These are phyloP conservation scores for Geotrichum candidum DNA, from an alignment of 1,139 yeast species.

Conservation along the genomic window DNA sequence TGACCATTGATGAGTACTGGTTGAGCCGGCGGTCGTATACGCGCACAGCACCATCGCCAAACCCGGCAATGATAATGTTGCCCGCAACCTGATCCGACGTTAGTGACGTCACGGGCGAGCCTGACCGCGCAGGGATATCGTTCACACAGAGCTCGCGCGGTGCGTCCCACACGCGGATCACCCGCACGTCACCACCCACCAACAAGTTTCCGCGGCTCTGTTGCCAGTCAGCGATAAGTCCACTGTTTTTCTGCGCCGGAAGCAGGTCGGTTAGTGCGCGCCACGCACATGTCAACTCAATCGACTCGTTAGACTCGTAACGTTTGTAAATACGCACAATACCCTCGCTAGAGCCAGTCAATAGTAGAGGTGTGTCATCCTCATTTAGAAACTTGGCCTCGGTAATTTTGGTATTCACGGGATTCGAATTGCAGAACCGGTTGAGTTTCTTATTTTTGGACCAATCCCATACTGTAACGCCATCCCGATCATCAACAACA, in stretches of 20 bases:
- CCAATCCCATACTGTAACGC: slow-evolving; percentile 89
- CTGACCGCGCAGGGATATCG: slow-evolving; percentile 87
- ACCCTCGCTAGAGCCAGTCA: slow-evolving; percentile 93
- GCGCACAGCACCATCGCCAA: slow-evolving; percentile 85
- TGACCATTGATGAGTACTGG: slow-evolving; percentile 79
- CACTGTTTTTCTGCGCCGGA: slow-evolving; percentile 63
- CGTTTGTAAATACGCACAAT: slow-evolving; percentile 78
- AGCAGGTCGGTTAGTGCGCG: slow-evolving; percentile 83
- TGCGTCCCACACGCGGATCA: slow-evolving; percentile 93
- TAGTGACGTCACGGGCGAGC: slow-evolving; percentile 80
- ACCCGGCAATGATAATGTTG: slow-evolving; percentile 85
- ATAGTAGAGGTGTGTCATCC: slow-evolving; percentile 77
- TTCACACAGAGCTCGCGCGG: slow-evolving; percentile 81
- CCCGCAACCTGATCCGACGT: slow-evolving; percentile 97
- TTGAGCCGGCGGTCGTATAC: slow-evolving; percentile 88
- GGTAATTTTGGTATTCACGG: slow-evolving; percentile 81
- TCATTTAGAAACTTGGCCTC: slow-evolving; percentile 84
- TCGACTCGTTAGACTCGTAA: slow-evolving; percentile 51
- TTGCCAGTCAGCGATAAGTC: slow-evolving; percentile 92
- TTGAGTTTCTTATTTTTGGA: slow-evolving; percentile 49
- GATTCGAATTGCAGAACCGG: slow-evolving; percentile 77
- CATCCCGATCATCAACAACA: slow-evolving; percentile 80
- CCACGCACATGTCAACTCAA: slow-evolving; percentile 82
- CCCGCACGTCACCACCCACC: slow-evolving; percentile 92
- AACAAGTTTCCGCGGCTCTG: slow-evolving; percentile 87